Percentiles rank a stretch among this genome's conserved stretches.
Conservation (phyloP, 225 moss, liverwort and hornwort genomes). For the Climacium dendroides region DNA sequence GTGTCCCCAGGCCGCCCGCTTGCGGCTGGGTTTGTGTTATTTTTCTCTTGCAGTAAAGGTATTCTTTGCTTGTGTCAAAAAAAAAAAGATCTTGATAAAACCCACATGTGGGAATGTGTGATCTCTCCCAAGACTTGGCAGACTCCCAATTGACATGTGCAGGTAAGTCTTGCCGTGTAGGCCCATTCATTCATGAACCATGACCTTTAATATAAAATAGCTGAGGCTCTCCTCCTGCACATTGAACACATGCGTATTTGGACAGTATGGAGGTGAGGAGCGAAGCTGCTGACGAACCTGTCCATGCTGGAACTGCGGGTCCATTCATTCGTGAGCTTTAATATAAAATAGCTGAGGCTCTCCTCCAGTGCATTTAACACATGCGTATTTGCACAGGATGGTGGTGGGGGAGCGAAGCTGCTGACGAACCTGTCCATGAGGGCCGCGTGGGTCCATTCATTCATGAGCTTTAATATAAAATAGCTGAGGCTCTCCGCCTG, state of each 20-base stretch:
- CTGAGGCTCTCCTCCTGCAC: neutral
- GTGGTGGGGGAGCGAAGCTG: neutral
- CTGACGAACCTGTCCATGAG: neutral
- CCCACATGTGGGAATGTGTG: neutral
- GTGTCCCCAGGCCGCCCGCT: too few species aligned
- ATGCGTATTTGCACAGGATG: neutral
- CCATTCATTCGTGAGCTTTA: neutral
- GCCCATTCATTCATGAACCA: neutral
- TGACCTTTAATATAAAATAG: too few species aligned
- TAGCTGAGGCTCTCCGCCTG: neutral
- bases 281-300: neutral
- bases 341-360: neutral
- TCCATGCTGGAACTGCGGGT: neutral
- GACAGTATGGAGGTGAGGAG: neutral
- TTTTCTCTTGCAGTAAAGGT: too few species aligned
- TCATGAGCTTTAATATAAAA: neutral
- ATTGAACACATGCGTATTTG: neutral
- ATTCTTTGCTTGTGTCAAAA: too few species aligned
- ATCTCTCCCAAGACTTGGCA: neutral
- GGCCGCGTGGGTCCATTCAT: neutral
- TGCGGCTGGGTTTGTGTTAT: too few species aligned
- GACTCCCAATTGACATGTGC: neutral
- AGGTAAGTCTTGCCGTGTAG: neutral
- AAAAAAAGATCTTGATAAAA: neutral
- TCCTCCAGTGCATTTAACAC: neutral